Evolutionary conservation across 2,329 filamentous ascomycete species (phyloP).

Genomic region (Daldinia sp.): DNA sequence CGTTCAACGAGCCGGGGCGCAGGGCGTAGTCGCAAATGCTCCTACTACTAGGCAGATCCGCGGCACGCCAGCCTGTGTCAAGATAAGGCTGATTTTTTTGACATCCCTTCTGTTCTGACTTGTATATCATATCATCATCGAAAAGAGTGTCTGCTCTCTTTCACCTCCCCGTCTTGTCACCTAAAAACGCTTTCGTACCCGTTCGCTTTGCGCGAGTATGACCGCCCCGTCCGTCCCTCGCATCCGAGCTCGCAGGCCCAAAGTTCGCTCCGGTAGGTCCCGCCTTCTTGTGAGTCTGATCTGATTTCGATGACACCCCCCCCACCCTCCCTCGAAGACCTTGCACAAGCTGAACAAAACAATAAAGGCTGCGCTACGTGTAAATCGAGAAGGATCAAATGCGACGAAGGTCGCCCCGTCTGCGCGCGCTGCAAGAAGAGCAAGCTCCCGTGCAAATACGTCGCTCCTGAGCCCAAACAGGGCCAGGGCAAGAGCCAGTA

Average conservation of each 20-base stretch:
- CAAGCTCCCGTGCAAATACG: slow-evolving; percentile 33
- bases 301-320: too few species aligned
- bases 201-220: slow-evolving; percentile 16
- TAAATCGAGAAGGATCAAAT: slow-evolving; percentile 41
- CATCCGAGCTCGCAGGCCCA: slow-evolving; percentile 35
- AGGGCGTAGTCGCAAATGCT: not conserved
- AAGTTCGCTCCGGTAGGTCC: slow-evolving; percentile 40
- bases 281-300: not conserved
- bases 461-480: slow-evolving; percentile 6
- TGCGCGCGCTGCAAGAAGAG: slow-evolving; percentile 36
- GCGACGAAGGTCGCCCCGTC: slow-evolving; percentile 36
- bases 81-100: not conserved
- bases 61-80: not conserved
- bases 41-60: not conserved
- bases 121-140: not conserved
- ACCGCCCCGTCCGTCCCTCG: slow-evolving; percentile 39
- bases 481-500: slow-evolving; percentile 3
- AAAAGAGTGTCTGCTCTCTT: too few species aligned
- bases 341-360: not conserved
- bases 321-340: not conserved
- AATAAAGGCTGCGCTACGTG: slow-evolving; percentile 35
- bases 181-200: too few species aligned
- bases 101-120: not conserved
- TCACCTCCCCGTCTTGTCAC: too few species aligned
- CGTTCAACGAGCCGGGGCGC: not conserved